Percentiles rank a stretch among this genome's conserved stretches.
Evolutionary conservation across 2,329 filamentous ascomycete genomes (phyloP).

Genomic region (Cryphonectria parasitica): DNA sequence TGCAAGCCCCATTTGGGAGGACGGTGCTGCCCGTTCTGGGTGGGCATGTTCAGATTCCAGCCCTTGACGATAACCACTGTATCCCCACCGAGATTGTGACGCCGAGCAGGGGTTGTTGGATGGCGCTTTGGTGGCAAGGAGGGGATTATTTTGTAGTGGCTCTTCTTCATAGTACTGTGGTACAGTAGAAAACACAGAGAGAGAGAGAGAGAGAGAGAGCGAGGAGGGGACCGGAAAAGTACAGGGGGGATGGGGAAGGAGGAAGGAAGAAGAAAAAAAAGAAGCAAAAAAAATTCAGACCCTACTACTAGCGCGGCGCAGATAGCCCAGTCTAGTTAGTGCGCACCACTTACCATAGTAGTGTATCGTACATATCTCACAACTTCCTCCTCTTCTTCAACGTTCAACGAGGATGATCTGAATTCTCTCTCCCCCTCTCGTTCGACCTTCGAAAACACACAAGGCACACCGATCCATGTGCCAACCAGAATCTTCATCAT

Average conservation of each 20-base stretch:
- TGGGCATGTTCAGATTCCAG: slow-evolving; percentile 2
- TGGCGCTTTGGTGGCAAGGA: no score
- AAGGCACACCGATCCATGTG: slow-evolving; percentile 50
- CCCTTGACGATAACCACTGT: slow-evolving; percentile 11
- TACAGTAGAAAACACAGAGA: neutral
- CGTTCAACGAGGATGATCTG: neutral
- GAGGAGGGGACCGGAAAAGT: no score
- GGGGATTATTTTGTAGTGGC: slow-evolving; percentile 1
- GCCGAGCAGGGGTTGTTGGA: slow-evolving; percentile 8
- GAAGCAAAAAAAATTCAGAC: neutral
- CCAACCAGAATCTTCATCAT: slow-evolving; percentile 39
- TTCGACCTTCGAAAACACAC: slow-evolving; percentile 21
- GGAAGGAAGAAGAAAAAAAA: neutral
- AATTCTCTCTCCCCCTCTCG: slow-evolving; percentile 15
- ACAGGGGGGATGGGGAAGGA: neutral
- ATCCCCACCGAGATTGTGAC: slow-evolving; percentile 24
- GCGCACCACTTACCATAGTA: neutral
- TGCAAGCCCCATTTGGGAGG: slow-evolving; percentile 19
- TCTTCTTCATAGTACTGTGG: neutral
- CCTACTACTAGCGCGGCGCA: neutral
- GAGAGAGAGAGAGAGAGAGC: no score
- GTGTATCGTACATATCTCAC: neutral
- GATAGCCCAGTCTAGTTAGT: neutral
- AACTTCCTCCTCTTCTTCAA: neutral
- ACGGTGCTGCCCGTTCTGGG: slow-evolving; percentile 6